Base-by-base conservation (phyloP, 768 basidiomycete genomes). In the Coprinellus micaceus region DNA sequence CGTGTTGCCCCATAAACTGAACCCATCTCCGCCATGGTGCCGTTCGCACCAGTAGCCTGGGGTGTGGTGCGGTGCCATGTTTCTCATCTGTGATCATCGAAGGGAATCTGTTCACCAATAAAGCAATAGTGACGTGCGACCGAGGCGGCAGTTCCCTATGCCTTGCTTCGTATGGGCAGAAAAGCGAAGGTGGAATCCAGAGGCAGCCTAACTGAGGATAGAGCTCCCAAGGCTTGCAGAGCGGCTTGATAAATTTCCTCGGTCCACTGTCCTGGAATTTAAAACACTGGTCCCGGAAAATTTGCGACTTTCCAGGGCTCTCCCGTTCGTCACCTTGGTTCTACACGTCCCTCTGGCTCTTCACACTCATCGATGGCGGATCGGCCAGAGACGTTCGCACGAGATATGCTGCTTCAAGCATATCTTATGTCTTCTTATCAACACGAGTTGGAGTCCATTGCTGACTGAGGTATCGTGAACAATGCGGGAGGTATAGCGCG, bases 1-100 rank as follows among this genome's bases (percentile, higher is more conserved):
- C 30, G 56, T 17, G 17, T 37, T 45, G 44, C 29, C 51, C 51
- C 56, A 51, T 57, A 51, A 37, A 21, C 52, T 47, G 17, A 41
- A 39, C 25, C 15, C 30, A 39, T 57, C 44, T 22, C 22, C 56
- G 43, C 56, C 56, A 57, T 57, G 56, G 56, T 57, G 45, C 50
- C 43, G 49, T 25, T 15, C n/a, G 12, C 52, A 17, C 56, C 56
- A 40, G 44, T 50, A 52, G 56, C 56, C 56, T 24, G 56, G 56
- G 51, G 49, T 36, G 50, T 57, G 56, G 56, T 57, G 56, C 56
- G 15, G 21, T 19, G 49, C 2, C 47, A 15, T 12, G 47, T 28
- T 28, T n/a, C 2, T 9, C 19, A 36, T 21, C 19, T 19, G 29
- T 22, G 49, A 57, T 52, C 19, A 33, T 28, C 33, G 40, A 46